Conservation (phyloP, 345 rosid genomes). For the Syzygium aromaticum region DNA sequence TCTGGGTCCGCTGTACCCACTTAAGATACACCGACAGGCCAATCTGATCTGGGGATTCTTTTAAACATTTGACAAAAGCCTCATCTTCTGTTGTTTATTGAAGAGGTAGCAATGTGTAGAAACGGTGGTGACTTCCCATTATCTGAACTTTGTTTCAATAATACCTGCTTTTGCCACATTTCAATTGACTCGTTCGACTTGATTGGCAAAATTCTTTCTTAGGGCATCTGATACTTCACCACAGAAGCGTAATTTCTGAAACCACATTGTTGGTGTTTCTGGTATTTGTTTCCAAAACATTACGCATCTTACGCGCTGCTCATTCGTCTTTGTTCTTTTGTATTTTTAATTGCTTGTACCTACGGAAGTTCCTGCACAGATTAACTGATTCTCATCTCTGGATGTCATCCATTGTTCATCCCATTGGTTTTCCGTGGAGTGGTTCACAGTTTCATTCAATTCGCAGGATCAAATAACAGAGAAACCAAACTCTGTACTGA, state of each 20-base stretch:
- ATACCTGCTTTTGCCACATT: neutral
- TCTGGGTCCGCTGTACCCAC: neutral
- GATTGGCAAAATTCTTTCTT: neutral
- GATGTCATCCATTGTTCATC: neutral
- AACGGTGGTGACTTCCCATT: neutral
- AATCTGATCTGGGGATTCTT: neutral
- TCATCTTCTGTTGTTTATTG: neutral
- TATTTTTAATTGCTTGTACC: neutral
- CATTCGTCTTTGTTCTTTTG: neutral
- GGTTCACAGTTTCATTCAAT: neutral
- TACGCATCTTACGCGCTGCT: neutral
- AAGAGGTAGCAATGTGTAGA: neutral
- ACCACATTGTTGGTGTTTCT: neutral
- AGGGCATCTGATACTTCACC: neutral
- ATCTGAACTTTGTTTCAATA: neutral
- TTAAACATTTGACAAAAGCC: neutral
- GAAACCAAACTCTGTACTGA: neutral
- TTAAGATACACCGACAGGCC: neutral
- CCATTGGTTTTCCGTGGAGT: neutral
- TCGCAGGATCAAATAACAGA: neutral
- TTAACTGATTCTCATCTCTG: neutral
- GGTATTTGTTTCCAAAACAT: neutral
- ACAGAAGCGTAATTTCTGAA: neutral
- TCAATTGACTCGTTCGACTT: neutral
- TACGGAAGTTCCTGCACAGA: neutral